Evolutionary conservation across 768 basidiomycete genomes (phyloP).

Genomic region (Russula sp.): DNA sequence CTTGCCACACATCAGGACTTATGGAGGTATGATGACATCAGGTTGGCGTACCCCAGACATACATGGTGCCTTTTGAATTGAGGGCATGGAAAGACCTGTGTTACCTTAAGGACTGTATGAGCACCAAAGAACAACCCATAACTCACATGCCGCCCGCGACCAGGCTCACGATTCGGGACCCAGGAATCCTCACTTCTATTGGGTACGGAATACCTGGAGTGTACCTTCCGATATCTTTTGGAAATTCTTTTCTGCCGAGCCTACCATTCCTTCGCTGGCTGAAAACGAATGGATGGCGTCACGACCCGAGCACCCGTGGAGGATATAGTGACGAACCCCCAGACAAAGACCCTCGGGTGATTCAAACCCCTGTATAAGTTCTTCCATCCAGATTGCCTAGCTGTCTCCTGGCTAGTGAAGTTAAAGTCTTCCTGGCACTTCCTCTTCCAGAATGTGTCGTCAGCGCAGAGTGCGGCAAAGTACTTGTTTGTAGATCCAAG

Average conservation of each 20-base stretch:
- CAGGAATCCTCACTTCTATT: constrained; percentile 51
- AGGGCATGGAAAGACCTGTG: constrained; percentile 82
- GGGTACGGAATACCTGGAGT: constrained; percentile 56
- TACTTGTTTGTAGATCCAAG: constrained; percentile 59
- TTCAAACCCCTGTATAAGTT: constrained; percentile 68
- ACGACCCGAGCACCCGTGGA: not conserved
- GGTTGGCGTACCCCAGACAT: constrained; percentile 67
- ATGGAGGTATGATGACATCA: not conserved
- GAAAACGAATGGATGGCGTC: not conserved
- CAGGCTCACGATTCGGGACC: constrained; percentile 60
- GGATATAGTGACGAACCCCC: constrained; percentile 48
- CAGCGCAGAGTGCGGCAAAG: constrained; percentile 54
- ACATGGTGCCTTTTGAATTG: constrained; percentile 63
- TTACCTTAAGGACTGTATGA: not conserved
- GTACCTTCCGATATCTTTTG: constrained; percentile 26
- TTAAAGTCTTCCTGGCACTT: constrained; percentile 69
- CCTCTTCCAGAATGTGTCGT: constrained; percentile 77
- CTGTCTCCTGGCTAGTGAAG: constrained; percentile 65
- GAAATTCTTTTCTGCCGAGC: constrained; percentile 47
- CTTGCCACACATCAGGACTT: constrained; percentile 32
- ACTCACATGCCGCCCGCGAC: constrained; percentile 79
- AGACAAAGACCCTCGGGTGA: constrained; percentile 45
- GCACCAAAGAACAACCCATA: not conserved
- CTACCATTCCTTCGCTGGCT: constrained; percentile 62
- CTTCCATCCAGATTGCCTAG: constrained; percentile 73